These are phyloP conservation scores for Ascochyta rabiei DNA, from an alignment of 2,329 filamentous ascomycete genomes.

Conservation along the genomic window DNA sequence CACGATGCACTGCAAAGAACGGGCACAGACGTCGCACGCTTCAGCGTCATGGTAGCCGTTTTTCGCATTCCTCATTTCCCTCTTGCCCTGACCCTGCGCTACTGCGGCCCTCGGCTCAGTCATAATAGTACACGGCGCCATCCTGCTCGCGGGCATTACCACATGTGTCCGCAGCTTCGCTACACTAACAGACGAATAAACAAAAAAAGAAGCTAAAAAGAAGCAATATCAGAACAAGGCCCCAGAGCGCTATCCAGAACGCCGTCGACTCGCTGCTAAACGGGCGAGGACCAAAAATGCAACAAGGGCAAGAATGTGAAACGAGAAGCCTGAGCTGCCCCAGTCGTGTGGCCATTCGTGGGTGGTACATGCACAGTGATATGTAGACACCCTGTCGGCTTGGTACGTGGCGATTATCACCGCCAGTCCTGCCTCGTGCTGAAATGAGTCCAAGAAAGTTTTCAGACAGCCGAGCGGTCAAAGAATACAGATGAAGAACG, in stretches of 20 bases:
- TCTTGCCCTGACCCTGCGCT: neutral
- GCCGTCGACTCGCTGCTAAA: constrained; percentile 16
- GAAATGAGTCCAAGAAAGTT: constrained; percentile 24
- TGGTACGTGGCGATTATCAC: constrained; percentile 40
- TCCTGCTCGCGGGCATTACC: constrained; percentile 15
- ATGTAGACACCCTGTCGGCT: constrained; percentile 9
- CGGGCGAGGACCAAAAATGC: constrained; percentile 9
- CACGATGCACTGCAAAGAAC: constrained; percentile 2
- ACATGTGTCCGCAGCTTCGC: constrained; percentile 20
- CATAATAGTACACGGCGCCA: constrained; percentile 21
- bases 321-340: neutral
- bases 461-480: constrained; percentile 10
- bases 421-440: constrained; percentile 21
- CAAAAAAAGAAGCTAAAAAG: constrained; percentile 13
- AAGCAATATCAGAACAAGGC: constrained; percentile 10
- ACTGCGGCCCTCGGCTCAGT: constrained; percentile 15
- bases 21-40: constrained; percentile 7
- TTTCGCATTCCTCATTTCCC: constrained; percentile 3
- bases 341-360: too few relatives aligned
- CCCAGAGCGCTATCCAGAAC: constrained; percentile 6
- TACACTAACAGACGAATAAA: constrained; percentile 16
- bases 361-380: constrained; percentile 8
- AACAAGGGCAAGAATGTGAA: constrained; percentile 2
- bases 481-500: constrained; percentile 10
- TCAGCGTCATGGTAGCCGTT: constrained; percentile 7